These are phyloP conservation scores for Ochetophila trinervis DNA, from an alignment of 306 rosid species.

Conservation along the genomic window DNA sequence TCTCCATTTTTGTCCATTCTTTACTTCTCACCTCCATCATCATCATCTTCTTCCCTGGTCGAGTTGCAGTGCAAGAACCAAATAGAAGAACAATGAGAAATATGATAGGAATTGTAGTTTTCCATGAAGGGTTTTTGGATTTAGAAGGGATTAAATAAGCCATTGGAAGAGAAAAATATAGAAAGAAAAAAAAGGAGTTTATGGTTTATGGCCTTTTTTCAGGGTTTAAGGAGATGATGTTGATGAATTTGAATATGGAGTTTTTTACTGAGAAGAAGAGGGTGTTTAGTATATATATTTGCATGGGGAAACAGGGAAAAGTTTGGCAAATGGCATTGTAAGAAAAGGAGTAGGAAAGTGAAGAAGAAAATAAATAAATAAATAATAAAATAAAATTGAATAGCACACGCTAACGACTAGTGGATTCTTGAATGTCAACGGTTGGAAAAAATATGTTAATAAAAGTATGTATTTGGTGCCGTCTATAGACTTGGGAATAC, in stretches of 20 bases:
- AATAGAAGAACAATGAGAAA: conserved; percentile 40
- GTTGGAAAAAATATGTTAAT: conserved; percentile 11
- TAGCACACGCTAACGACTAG: conserved; percentile 44
- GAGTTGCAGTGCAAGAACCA: conserved; percentile 53
- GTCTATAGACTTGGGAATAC: conserved; percentile 37
- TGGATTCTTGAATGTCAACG: conserved; percentile 60
- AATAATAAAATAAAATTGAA: conserved; percentile 22
- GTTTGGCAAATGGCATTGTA: conserved; percentile 33
- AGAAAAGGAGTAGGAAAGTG: conserved; percentile 26
- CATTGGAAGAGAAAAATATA: conserved; percentile 26
- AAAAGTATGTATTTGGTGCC: conserved; percentile 38
- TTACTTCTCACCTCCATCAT: conserved; percentile 2
- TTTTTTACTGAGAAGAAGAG: conserved; percentile 18
- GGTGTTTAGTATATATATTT: conserved; percentile 26
- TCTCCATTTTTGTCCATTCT: conserved; percentile 5
- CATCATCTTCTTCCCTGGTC: conserved; percentile 44
- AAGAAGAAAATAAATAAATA: neutral
- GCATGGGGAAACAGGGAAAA: conserved; percentile 43
- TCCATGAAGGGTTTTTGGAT: conserved; percentile 25
- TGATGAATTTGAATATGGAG: neutral
- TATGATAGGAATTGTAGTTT: conserved; percentile 21
- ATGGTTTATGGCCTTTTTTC: neutral
- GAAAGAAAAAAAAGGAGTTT: neutral
- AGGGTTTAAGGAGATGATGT: too few species aligned
- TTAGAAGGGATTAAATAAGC: conserved; percentile 38